Evolutionary conservation across 495 filamentous ascomycete genomes (phyloP), one percentile per base, ranked within the genome.

Genomic region (Xylaria acuta): DNA sequence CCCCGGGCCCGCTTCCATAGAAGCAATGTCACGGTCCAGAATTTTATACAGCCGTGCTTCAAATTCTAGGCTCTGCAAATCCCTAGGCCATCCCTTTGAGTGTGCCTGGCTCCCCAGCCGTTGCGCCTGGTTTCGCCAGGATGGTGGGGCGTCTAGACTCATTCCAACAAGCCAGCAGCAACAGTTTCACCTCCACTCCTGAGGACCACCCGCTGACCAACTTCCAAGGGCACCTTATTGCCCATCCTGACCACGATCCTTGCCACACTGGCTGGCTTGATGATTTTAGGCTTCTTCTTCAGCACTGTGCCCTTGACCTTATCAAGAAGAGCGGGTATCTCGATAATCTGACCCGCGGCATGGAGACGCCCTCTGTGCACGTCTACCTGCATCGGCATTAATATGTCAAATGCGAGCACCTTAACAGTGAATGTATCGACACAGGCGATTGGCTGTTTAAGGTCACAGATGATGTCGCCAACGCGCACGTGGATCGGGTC

Each of bases 351-450:
- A 2, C 92, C 96, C 0, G 94, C 86, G 0, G 90, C 89, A 80
- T 97, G 92, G 68, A 98, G 82, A 38, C 94, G 86, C 2, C 97
- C 97, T 32, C 93, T 85, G 79, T 97, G 94, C 22, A 98, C 88
- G 76, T 97, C 96, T 45, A 98, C 90, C 69, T 87, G 86, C 90
- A 94, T 94, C 3, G 96, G 96, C 80, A 93, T 90, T 40, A 99
- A 76, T 65, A 93, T 90, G 72, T 97, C 93, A 79, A 98, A 97
- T 3, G 95, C 94, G 40, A 97, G 83, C 5, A 96, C 88, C 84
- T 98, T 97, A 53, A 90, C 83, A 14, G 87, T 92, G 74, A 98
- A 95, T 12, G 82, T 85, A 36, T 89, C 90, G 54, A 92, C 79
- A 69, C 90, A 91, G 14, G 83, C 79, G 53, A 97, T 91, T 0